Evolutionary conservation across 1,284 basidiomycete genomes (phyloP), one percentile per base, ranked within the genome.

Genomic region (Mycena citricolor): DNA sequence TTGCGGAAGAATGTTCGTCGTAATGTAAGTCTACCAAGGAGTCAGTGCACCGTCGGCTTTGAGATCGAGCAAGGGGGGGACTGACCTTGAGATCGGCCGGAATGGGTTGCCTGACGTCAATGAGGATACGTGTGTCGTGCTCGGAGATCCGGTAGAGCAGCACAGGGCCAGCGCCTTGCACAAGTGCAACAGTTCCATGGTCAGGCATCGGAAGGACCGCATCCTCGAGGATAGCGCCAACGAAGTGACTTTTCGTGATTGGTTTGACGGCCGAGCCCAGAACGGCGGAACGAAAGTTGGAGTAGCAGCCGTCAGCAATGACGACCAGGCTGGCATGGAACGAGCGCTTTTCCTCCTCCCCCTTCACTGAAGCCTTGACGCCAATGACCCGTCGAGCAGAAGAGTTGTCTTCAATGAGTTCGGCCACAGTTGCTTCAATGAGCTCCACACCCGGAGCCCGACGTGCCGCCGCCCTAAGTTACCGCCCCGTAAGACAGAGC

Each of bases 301-400:
- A 95, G 65, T 94, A 93, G 65, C 93, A 97, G 0, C 95, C 95
- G 63, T 99, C 95, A 6, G 94, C 93, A 44, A 98, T 71, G 61
- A 99, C 73, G 33, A 92, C 92, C 33, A 99, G 66, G 32, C 86
- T 81, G 0, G 90, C 92, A 44, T 72, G 78, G 52, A 83, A 80
- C 1, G 67, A 55, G 52, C 80, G 72, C 60, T 78, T 79, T 13
- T 61, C 60, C 5, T 40, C 43, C 7, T 52, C 50, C n/a, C 52
- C 58, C 54, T 70, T 70, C 51, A 58, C 59, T 29, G 61, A 59
- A 20, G 69, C 61, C n/a, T 61, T 59, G 7, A 72, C 68, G 20
- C 71, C 72, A 32, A 65, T 50, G 28, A 74, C 62, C 11, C 56
- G 56, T 29, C 92, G 74, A 6, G 91, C 94, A 5, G 89, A 89